Conservation (phyloP, 345 rosid species). For the Corchorus capsularis region DNA sequence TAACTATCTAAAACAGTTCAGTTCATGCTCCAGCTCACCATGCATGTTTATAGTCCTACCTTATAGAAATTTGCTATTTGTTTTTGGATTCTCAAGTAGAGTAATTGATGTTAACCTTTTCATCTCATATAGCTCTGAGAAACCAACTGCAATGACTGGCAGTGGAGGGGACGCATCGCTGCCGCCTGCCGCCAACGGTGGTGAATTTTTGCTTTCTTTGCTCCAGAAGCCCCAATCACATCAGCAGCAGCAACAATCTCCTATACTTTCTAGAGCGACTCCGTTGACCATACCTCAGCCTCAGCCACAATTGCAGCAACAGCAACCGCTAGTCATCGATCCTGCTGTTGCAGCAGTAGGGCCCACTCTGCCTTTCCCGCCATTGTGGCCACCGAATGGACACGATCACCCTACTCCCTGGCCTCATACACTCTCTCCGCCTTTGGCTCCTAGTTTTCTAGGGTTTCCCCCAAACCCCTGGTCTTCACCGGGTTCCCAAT, state of each 20-base stretch:
- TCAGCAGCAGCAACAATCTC: constrained; percentile 26
- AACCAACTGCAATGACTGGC: constrained; percentile 47
- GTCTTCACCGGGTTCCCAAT: constrained; percentile 34
- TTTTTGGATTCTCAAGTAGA: no score
- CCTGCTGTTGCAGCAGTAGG: constrained; percentile 92
- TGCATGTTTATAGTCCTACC: no score
- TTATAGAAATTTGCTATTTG: no score
- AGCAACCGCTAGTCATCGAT: constrained; percentile 43
- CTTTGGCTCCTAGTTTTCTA: constrained; percentile 42
- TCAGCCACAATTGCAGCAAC: constrained; percentile 17
- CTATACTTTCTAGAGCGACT: constrained; percentile 10
- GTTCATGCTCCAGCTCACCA: no score
- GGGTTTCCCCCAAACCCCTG: constrained; percentile 54
- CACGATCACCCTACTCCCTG: constrained; percentile 36
- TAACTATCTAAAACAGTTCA: no score
- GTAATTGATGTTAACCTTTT: no score
- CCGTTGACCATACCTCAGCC: constrained; percentile 20
- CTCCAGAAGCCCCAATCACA: constrained; percentile 55
- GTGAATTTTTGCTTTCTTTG: constrained; percentile 79
- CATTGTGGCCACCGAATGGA: constrained; percentile 43
- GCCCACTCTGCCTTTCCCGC: constrained; percentile 43
- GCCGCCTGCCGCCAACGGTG: constrained; percentile 54
- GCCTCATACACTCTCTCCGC: constrained; percentile 38
- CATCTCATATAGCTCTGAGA: not conserved
- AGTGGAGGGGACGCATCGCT: constrained; percentile 57